Percentiles rank a stretch among this genome's conserved stretches.
phyloP scores from a whole-genome alignment of 176 grass and related monocot species.

The Chloris gayana region DNA sequence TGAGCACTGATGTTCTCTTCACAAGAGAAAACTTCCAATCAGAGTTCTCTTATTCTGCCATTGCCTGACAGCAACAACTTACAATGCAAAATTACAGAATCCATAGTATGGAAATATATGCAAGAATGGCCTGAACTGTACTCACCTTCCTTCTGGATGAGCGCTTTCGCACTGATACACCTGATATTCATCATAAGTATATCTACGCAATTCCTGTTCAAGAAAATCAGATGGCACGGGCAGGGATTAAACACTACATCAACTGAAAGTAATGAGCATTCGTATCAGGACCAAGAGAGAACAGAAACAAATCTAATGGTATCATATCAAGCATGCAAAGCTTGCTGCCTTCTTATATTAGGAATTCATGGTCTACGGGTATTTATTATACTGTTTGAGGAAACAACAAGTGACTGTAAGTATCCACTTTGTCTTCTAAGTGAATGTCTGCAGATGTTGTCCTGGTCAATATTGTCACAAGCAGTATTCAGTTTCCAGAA shows the following conservation, averaged over 20 bases:
- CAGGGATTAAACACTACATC: slow-evolving; percentile 34
- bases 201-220: slow-evolving; percentile 51
- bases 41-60: not conserved
- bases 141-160: slow-evolving; percentile 74
- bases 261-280: slow-evolving; percentile 37
- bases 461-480: slow-evolving; percentile 70
- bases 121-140: slow-evolving; percentile 66
- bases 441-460: slow-evolving; percentile 65
- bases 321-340: slow-evolving; percentile 69
- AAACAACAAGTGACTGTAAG: slow-evolving; percentile 44
- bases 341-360: slow-evolving; percentile 71
- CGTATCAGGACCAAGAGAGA: slow-evolving; percentile 37
- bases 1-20: no score
- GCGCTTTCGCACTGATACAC: slow-evolving; percentile 53
- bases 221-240: slow-evolving; percentile 53
- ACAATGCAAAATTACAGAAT: slow-evolving; percentile 47
- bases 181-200: slow-evolving; percentile 59
- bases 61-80: slow-evolving; percentile 26
- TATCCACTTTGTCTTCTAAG: slow-evolving; percentile 48
- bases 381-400: slow-evolving; percentile 43
- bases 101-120: slow-evolving; percentile 34
- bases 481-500: slow-evolving; percentile 59
- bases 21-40: no score
- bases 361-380: slow-evolving; percentile 48
- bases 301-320: slow-evolving; percentile 42